These are phyloP conservation scores for Saturnispora quitensis DNA, from an alignment of 805 yeast genomes.

Conservation along the genomic window DNA sequence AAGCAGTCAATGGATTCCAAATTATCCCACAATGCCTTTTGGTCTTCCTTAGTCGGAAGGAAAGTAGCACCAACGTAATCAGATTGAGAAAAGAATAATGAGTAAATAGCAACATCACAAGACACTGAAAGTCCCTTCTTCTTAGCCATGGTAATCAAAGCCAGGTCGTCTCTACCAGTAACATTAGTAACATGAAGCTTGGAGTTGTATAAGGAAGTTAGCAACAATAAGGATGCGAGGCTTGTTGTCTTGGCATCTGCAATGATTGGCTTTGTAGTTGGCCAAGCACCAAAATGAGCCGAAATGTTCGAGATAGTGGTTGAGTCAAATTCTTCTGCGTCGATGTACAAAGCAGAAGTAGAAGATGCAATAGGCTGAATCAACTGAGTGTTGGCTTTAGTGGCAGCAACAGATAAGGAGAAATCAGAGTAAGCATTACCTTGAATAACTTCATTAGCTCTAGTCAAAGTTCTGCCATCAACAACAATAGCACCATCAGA, in stretches of 20 bases:
- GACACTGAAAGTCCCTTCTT: slow-evolving; percentile 75
- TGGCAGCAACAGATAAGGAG: slow-evolving; percentile 76
- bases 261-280: slow-evolving; percentile 69
- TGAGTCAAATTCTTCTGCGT: slow-evolving; percentile 62
- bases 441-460: slow-evolving; percentile 47
- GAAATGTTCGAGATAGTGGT: slow-evolving; percentile 72
- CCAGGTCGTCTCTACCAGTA: slow-evolving; percentile 69
- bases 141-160: slow-evolving; percentile 77
- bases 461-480: slow-evolving; percentile 55
- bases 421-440: slow-evolving; percentile 71
- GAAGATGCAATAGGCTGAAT: slow-evolving; percentile 51
- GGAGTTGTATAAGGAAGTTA: slow-evolving; percentile 81
- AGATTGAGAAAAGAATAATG: slow-evolving; percentile 66
- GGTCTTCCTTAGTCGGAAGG: slow-evolving; percentile 77
- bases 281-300: slow-evolving; percentile 78
- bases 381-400: slow-evolving; percentile 54
- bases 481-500: slow-evolving; percentile 51
- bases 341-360: slow-evolving; percentile 75
- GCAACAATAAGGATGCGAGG: slow-evolving; percentile 80
- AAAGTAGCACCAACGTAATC: slow-evolving; percentile 62
- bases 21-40: slow-evolving; percentile 71
- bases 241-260: slow-evolving; percentile 91
- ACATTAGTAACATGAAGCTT: slow-evolving; percentile 86
- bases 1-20: slow-evolving; percentile 72
- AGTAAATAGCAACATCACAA: slow-evolving; percentile 77